Conservation (phyloP, 305 asterid genomes). For the Striga hermonthica region DNA sequence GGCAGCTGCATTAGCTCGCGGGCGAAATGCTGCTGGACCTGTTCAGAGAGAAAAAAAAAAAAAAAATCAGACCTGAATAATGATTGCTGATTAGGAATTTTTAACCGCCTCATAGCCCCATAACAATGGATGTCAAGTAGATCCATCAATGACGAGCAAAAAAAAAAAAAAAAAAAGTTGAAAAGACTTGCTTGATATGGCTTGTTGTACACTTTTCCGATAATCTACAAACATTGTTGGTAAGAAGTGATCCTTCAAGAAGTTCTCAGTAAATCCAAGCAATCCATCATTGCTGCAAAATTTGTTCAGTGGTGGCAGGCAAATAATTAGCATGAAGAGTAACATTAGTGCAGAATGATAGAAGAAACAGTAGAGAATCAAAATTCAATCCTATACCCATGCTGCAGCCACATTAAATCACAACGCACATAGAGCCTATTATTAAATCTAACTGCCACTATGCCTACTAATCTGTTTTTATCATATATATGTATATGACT, state of each 20-base stretch:
- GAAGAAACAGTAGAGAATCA: slow-evolving; percentile 24
- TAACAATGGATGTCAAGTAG: slow-evolving; percentile 30
- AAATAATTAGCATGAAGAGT: slow-evolving; percentile 32
- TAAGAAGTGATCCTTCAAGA: slow-evolving; percentile 97
- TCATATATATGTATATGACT: no score
- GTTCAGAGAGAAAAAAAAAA: slow-evolving; percentile 30
- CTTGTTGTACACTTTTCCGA: slow-evolving; percentile 96
- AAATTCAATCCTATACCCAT: slow-evolving; percentile 22
- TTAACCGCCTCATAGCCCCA: neutral
- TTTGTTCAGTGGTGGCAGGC: slow-evolving; percentile 26
- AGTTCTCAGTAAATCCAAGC: slow-evolving; percentile 90
- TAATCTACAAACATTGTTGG: slow-evolving; percentile 99
- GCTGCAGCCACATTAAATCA: slow-evolving; percentile 10
- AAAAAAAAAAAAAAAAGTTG: slow-evolving; percentile 29
- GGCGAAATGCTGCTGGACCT: slow-evolving; percentile 99
- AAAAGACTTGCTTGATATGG: slow-evolving; percentile 92
- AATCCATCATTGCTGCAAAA: slow-evolving; percentile 93
- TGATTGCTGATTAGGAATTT: slow-evolving; percentile 26
- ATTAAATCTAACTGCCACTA: neutral
- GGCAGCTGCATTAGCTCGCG: slow-evolving; percentile 77
- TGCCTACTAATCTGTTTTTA: no score
- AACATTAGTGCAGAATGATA: slow-evolving; percentile 21
- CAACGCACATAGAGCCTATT: slow-evolving; percentile 22
- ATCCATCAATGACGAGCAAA: slow-evolving; percentile 25
- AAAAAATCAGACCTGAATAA: slow-evolving; percentile 25